Percentiles rank a stretch among this genome's conserved stretches.
Conservation (phyloP, 495 filamentous ascomycete genomes). For the Aspergillus bridgeri region DNA sequence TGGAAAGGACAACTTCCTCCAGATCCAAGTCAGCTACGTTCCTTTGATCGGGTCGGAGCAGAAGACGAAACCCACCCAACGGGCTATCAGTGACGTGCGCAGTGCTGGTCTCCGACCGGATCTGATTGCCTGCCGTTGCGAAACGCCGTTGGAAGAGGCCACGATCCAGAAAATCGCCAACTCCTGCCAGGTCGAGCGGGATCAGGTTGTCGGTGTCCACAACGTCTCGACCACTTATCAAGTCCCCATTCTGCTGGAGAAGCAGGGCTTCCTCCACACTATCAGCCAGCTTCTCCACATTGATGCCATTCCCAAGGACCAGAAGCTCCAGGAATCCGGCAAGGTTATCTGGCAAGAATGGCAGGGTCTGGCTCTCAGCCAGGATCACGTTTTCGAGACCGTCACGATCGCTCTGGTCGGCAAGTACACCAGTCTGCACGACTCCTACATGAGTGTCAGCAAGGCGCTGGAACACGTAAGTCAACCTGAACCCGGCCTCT, state of each 20-base stretch:
- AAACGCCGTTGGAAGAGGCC: constrained; percentile 61
- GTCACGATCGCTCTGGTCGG: constrained; percentile 87
- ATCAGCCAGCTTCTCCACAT: constrained; percentile 58
- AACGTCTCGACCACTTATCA: constrained; percentile 88
- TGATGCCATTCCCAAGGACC: constrained; percentile 30
- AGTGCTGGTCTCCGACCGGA: constrained; percentile 83
- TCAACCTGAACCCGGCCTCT: neutral
- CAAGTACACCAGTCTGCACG: constrained; percentile 81
- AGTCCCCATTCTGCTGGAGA: constrained; percentile 82
- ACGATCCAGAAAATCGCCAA: constrained; percentile 86
- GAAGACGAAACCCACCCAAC: constrained; percentile 97
- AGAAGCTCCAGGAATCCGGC: constrained; percentile 54
- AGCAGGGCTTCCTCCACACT: constrained; percentile 66
- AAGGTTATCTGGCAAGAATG: constrained; percentile 67
- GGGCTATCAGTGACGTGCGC: constrained; percentile 76
- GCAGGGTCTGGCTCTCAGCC: constrained; percentile 61
- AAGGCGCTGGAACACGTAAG: constrained; percentile 77
- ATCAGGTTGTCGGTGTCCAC: constrained; percentile 81
- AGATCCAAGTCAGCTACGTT: constrained; percentile 80
- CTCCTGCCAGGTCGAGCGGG: constrained; percentile 74
- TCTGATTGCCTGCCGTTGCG: constrained; percentile 90
- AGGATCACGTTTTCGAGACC: constrained; percentile 58
- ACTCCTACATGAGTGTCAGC: constrained; percentile 77
- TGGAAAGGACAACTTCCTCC: constrained; percentile 77
- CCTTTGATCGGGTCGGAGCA: constrained; percentile 68